Evolutionary conservation across 306 rosid genomes (phyloP), one percentile per base, ranked within the genome.

Genomic region (Begonia fuchsioides): DNA sequence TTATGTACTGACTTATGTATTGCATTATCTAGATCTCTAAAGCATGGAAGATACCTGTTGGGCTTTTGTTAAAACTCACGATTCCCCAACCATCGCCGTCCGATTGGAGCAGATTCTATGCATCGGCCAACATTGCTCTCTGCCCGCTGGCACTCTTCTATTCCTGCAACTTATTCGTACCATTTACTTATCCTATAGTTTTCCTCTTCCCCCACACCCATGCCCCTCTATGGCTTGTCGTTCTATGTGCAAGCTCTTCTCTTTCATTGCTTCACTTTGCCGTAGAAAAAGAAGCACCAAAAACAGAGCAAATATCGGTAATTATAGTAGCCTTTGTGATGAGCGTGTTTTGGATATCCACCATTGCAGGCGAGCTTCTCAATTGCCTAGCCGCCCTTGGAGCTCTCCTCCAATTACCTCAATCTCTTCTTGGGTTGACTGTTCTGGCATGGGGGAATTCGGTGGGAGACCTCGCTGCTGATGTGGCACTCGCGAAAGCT

Each of bases 391-490:
- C 76, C 48, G 74, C 77, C 41, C 58, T 90, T 7, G 94, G 94
- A 12, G 38, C 57, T 1, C 87, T 77, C 49, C 94, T 90, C 50
- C 57, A 81, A 63, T 63, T 85, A 62, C 87, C 95, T 0, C 77
- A 76, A 1, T 62, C 92, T 43, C 71, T 90, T 61, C 95, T 90
- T 0, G 92, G 98, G 55, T 92, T 85, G 12, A 90, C 95, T 0
- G 98, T 90, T 41, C 92, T 90, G 59, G 98, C 98, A 15, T 90
- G 95, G 98, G 98, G 98, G 44, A 90, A 90, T 53, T 90, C 95
- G 1, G 94, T 85, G 47, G 95, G 98, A 58, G 95, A 90, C 68
- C 94, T 90, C 14, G 95, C 81, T 43, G 98, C 98, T 11, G 95
- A 90, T 63, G 95, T 90, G 39, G 92, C 95, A 6, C 69, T 84